Conservation (phyloP, 2,329 filamentous ascomycete genomes). For the Diaporthe sp. region DNA sequence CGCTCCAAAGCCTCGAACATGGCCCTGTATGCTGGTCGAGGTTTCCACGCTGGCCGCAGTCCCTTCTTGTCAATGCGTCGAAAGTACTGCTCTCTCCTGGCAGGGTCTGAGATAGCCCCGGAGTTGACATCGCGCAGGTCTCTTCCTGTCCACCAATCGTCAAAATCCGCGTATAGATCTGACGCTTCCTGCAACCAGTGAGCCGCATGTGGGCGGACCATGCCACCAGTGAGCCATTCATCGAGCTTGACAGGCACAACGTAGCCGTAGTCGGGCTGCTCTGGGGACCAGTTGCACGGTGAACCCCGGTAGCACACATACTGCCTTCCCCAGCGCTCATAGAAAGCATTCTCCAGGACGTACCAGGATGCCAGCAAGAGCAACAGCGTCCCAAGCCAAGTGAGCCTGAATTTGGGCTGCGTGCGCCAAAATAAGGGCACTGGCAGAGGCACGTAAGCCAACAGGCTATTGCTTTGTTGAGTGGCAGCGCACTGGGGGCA, state of each 20-base stretch:
- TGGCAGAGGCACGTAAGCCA: constrained; percentile 57
- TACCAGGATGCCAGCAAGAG: constrained; percentile 66
- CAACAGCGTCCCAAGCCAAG: constrained; percentile 62
- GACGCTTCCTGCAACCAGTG: constrained; percentile 58
- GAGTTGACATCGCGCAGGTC: constrained; percentile 58
- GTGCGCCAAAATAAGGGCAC: constrained; percentile 63
- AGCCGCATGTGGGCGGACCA: constrained; percentile 57
- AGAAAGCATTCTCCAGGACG: constrained; percentile 67
- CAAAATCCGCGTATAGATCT: constrained; percentile 63
- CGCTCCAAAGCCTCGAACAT: constrained; percentile 62
- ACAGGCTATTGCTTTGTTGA: constrained; percentile 42
- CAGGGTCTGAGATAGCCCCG: constrained; percentile 55
- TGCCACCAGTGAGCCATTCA: constrained; percentile 70
- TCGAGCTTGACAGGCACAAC: constrained; percentile 74
- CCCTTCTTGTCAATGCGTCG: constrained; percentile 64
- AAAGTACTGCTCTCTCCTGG: constrained; percentile 59
- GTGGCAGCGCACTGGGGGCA: constrained; percentile 13
- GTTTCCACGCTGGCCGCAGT: constrained; percentile 53
- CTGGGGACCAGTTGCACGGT: constrained; percentile 56
- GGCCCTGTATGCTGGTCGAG: constrained; percentile 57
- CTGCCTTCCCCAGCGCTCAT: constrained; percentile 64
- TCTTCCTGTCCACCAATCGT: constrained; percentile 59
- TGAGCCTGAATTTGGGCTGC: constrained; percentile 61
- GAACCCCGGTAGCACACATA: constrained; percentile 59
- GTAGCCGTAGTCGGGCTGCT: constrained; percentile 72